A percentile compares a stretch with the other conserved stretches of the same genome.
Evolutionary conservation across 768 basidiomycete species (phyloP).

Genomic region (Omphalotus guepiniiformis): DNA sequence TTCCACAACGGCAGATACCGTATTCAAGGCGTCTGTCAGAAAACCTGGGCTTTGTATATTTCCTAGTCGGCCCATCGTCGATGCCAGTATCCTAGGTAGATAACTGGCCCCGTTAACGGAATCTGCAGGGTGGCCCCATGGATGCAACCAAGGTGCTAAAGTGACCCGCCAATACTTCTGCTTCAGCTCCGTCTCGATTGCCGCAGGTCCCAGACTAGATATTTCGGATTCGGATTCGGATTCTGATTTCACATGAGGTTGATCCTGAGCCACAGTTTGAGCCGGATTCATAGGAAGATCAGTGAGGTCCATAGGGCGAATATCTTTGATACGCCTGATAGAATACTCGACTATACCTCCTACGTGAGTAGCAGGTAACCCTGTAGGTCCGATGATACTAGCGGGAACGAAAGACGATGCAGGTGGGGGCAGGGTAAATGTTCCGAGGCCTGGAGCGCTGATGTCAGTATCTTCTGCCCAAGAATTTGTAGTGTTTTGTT

Average conservation of each 20-base stretch:
- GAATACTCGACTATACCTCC: slow-evolving; percentile 55
- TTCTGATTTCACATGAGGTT: too few species aligned
- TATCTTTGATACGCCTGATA: slow-evolving; percentile 42
- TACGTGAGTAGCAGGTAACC: slow-evolving; percentile 47
- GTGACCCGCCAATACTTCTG: slow-evolving; percentile 44
- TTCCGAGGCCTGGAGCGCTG: not conserved
- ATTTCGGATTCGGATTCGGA: not conserved
- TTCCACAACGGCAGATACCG: slow-evolving; percentile 3
- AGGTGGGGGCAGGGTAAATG: not conserved
- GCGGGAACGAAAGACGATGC: slow-evolving; percentile 4
- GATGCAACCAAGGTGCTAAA: slow-evolving; percentile 52
- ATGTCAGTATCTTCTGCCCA: not conserved
- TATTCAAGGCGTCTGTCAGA: too few species aligned
- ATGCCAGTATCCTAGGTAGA: slow-evolving; percentile 6
- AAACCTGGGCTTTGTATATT: too few species aligned
- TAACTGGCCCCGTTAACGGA: too few species aligned
- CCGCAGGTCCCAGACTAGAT: slow-evolving; percentile 12
- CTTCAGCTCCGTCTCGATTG: slow-evolving; percentile 46
- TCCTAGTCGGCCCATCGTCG: too few species aligned
- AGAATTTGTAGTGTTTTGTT: not conserved
- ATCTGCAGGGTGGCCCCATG: too few species aligned
- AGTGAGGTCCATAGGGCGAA: slow-evolving; percentile 24
- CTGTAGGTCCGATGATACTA: slow-evolving; percentile 14
- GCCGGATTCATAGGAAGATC: slow-evolving; percentile 11
- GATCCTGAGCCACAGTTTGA: not conserved